phyloP scores from a whole-genome alignment of 257 asterid species.

The Cinchona pubescens region DNA sequence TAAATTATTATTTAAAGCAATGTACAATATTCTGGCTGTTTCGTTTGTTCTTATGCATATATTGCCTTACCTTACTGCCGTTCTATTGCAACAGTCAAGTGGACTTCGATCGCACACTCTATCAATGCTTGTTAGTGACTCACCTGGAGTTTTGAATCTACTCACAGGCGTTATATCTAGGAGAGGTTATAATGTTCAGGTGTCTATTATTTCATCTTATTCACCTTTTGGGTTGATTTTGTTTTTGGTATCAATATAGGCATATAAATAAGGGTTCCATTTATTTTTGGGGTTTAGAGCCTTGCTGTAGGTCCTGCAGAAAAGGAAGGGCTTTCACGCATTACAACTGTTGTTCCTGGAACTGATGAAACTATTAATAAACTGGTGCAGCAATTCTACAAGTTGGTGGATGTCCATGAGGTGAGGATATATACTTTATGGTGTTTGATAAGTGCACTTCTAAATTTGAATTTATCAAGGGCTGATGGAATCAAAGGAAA shows the following conservation, averaged over 20 bases:
- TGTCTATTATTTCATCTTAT: constrained; percentile 21
- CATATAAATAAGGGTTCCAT: background rate
- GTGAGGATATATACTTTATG: constrained; percentile 26
- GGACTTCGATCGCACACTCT: constrained; percentile 79
- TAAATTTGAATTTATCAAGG: background rate
- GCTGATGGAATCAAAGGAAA: background rate
- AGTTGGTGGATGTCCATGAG: constrained; percentile 80
- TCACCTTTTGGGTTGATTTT: constrained; percentile 4
- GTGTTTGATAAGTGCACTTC: background rate
- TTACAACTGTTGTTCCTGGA: constrained; percentile 91
- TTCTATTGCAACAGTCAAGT: constrained; percentile 54
- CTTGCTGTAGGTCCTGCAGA: constrained; percentile 92
- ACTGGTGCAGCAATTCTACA: constrained; percentile 71
- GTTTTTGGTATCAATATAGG: background rate
- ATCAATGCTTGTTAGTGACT: constrained; percentile 64
- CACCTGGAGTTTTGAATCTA: constrained; percentile 82
- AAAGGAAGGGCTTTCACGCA: constrained; percentile 72
- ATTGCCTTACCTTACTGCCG: constrained; percentile 11
- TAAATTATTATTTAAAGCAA: background rate
- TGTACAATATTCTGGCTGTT: background rate
- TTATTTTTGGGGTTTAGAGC: constrained; percentile 54
- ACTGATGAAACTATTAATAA: constrained; percentile 67
- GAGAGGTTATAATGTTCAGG: constrained; percentile 84
- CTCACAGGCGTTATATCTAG: constrained; percentile 83
- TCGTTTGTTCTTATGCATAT: constrained; percentile 5